Evolutionary conservation across 1,284 basidiomycete species (phyloP).

Genomic region (Fistulina hepatica): DNA sequence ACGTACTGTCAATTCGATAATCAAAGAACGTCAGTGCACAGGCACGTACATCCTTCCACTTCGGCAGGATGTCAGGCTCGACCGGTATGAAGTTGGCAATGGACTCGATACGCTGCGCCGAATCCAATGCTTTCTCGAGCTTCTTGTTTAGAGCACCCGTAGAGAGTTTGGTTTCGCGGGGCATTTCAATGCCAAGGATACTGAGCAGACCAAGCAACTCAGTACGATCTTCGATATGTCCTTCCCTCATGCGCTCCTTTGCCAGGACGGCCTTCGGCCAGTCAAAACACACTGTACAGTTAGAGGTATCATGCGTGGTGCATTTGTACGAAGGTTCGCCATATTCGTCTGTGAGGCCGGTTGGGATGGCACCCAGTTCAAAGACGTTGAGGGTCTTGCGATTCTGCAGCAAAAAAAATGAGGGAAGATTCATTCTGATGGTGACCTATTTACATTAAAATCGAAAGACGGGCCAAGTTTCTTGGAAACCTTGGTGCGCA

Average conservation of each 20-base stretch:
- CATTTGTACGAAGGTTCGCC: not conserved
- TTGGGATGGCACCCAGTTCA: not conserved
- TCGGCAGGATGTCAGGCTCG: constrained; percentile 12
- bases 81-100: constrained; percentile 12
- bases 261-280: not conserved
- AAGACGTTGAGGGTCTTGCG: not conserved
- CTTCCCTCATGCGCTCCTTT: constrained; percentile 1
- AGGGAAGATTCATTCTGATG: not conserved
- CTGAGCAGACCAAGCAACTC: constrained; percentile 9
- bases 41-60: constrained; percentile 7
- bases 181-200: constrained; percentile 21
- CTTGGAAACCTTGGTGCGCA: not conserved
- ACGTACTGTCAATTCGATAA: not conserved
- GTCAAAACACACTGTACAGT: not conserved
- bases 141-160: constrained; percentile 20
- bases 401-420: not conserved
- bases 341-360: not conserved
- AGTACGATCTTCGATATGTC: not conserved
- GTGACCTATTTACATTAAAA: not conserved
- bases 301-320: not conserved
- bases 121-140: constrained; percentile 19
- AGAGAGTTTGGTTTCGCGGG: constrained; percentile 17
- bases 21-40: not conserved
- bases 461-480: not conserved
- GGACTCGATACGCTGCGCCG: constrained; percentile 15